Conservation (phyloP, 257 asterid species). For the Forsythia suspensa region DNA sequence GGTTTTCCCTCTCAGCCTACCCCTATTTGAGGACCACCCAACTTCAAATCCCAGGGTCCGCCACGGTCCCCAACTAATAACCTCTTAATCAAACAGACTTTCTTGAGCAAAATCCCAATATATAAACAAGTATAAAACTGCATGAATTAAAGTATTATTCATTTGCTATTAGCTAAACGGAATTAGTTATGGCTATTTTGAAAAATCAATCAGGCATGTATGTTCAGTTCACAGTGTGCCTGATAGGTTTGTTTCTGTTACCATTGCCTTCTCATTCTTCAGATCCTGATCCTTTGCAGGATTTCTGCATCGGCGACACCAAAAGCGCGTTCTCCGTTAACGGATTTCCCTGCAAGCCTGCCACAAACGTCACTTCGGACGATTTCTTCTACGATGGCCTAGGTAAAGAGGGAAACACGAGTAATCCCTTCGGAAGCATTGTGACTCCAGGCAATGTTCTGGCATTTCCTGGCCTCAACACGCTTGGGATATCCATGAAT, state of each 20-base stretch:
- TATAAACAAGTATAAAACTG: no score
- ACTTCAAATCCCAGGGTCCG: no score
- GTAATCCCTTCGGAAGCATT: conserved; percentile 26
- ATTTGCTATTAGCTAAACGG: neutral
- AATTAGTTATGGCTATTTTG: neutral
- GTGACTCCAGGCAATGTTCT: conserved; percentile 34
- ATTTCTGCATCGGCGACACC: conserved; percentile 52
- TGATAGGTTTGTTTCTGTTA: conserved; percentile 3
- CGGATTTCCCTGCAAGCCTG: conserved; percentile 66
- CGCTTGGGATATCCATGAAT: conserved; percentile 60
- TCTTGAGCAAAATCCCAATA: no score
- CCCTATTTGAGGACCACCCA: no score
- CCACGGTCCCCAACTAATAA: no score
- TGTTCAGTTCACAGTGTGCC: neutral
- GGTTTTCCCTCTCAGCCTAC: no score
- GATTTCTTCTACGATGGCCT: conserved; percentile 66
- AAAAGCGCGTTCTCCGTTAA: conserved; percentile 19
- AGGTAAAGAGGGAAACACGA: conserved; percentile 30
- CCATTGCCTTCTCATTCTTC: conserved; percentile 37
- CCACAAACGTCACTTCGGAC: conserved; percentile 35
- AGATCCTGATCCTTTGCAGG: conserved; percentile 63
- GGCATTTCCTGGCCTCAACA: conserved; percentile 60
- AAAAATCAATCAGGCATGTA: neutral
- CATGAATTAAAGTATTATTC: neutral
- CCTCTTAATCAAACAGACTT: no score